Percentiles rank a stretch among this genome's conserved stretches.
phyloP scores from a whole-genome alignment of 129 eudicot genomes.

The Tanacetum coccineum region DNA sequence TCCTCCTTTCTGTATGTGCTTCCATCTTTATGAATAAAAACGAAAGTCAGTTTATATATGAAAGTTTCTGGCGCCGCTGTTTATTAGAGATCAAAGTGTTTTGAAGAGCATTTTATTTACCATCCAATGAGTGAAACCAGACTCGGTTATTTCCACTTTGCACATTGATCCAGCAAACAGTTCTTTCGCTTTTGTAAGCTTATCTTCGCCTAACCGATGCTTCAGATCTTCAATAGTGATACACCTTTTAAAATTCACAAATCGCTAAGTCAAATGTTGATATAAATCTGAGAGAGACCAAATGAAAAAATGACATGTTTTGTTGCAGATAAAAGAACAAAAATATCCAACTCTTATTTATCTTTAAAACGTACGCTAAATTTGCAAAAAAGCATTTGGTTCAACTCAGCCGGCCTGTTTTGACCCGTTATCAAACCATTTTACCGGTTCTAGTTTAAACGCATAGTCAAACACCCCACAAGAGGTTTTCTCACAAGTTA shows the following conservation, averaged over 20 bases:
- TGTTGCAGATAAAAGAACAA: background rate
- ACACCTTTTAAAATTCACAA: constrained; percentile 12
- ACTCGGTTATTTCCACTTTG: background rate
- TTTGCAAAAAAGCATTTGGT: no score
- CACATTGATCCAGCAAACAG: constrained; percentile 18
- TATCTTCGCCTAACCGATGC: constrained; percentile 10
- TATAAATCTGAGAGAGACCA: background rate
- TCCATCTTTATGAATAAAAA: constrained; percentile 1
- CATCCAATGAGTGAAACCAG: constrained; percentile 22
- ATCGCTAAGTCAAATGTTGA: background rate
- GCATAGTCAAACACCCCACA: background rate
- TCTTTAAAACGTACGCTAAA: no score
- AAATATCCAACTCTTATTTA: background rate
- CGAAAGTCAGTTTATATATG: background rate
- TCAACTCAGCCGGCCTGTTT: no score
- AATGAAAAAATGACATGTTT: background rate
- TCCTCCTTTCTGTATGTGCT: constrained; percentile 21
- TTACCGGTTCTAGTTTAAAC: background rate
- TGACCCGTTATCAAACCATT: background rate
- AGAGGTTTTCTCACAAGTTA: background rate
- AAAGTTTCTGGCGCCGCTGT: no score
- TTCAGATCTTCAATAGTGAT: constrained; percentile 12
- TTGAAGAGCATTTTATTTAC: constrained; percentile 3
- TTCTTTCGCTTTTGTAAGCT: background rate
- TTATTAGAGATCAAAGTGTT: background rate